Evolutionary conservation across 148 eudicot genomes (phyloP).

Genomic region (Gaultheria prostrata): DNA sequence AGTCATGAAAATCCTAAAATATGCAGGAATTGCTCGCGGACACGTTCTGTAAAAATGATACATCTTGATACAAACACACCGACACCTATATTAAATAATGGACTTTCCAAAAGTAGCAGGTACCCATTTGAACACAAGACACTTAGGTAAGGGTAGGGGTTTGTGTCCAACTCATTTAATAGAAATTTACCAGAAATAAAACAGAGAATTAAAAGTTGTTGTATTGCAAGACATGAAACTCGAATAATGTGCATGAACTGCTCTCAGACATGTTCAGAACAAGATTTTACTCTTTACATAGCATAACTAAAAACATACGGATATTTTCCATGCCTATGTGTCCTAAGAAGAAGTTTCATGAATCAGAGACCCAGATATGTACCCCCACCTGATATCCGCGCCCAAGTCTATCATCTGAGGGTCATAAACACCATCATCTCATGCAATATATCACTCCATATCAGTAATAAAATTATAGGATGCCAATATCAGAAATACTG

Average conservation of each 20-base stretch:
- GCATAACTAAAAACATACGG: neutral
- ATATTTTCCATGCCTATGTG: neutral
- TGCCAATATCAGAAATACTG: neutral
- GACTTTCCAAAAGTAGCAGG: neutral
- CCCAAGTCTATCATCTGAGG: neutral
- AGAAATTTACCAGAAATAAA: neutral
- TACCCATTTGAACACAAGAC: neutral
- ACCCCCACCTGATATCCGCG: neutral
- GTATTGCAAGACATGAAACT: neutral
- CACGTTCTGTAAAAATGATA: neutral
- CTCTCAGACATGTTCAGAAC: neutral
- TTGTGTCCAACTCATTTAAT: neutral
- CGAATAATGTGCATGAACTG: neutral
- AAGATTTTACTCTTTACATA: neutral
- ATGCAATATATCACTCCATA: neutral
- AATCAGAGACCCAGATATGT: neutral
- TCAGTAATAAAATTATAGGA: neutral
- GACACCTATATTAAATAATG: neutral
- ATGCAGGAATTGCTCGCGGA: neutral
- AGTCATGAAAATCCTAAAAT: neutral
- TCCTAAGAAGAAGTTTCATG: neutral
- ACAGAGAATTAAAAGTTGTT: neutral
- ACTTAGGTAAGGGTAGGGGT: neutral
- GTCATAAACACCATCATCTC: neutral
- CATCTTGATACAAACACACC: neutral